These are phyloP conservation scores for Choanephora cucurbitarum DNA, from an alignment of 371 early-diverging fungal genomes.

Conservation along the genomic window DNA sequence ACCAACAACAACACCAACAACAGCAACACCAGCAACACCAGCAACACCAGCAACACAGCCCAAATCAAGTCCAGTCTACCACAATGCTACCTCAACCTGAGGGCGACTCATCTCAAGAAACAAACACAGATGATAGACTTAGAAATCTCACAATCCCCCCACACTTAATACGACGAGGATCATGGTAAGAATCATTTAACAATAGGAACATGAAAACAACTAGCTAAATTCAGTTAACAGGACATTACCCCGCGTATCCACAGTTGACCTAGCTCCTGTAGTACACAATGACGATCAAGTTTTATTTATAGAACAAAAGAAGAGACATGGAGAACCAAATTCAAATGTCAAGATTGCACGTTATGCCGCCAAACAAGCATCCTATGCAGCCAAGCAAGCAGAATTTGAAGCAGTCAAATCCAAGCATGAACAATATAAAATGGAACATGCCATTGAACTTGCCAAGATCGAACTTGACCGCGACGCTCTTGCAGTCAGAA, in stretches of 20 bases:
- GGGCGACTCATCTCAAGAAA: not conserved
- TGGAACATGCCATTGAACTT: slow-evolving; percentile 22
- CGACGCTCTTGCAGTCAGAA: slow-evolving; percentile 18
- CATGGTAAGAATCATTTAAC: slow-evolving; percentile 26
- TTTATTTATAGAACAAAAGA: not conserved
- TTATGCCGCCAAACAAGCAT: slow-evolving; percentile 19
- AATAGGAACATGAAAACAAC: too few relatives aligned
- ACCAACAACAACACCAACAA: too few relatives aligned
- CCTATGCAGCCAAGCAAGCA: slow-evolving; percentile 24
- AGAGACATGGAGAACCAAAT: not conserved
- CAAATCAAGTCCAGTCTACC: not conserved
- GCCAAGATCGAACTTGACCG: slow-evolving; percentile 27
- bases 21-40: not conserved
- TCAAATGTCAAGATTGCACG: slow-evolving; percentile 12
- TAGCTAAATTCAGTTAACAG: too few relatives aligned
- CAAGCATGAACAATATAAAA: slow-evolving; percentile 18
- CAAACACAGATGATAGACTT: slow-evolving; percentile 17
- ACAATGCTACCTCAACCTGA: slow-evolving; percentile 4
- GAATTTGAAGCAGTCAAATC: slow-evolving; percentile 19
- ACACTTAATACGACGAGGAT: slow-evolving; percentile 1
- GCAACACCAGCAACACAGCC: not conserved
- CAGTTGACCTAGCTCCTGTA: slow-evolving; percentile 8
- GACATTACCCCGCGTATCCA: slow-evolving; percentile 18
- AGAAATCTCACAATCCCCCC: slow-evolving; percentile 7
- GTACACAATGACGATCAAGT: not conserved